Conservation (phyloP, 2,329 filamentous ascomycete genomes). For the Pezicula carpinea region DNA sequence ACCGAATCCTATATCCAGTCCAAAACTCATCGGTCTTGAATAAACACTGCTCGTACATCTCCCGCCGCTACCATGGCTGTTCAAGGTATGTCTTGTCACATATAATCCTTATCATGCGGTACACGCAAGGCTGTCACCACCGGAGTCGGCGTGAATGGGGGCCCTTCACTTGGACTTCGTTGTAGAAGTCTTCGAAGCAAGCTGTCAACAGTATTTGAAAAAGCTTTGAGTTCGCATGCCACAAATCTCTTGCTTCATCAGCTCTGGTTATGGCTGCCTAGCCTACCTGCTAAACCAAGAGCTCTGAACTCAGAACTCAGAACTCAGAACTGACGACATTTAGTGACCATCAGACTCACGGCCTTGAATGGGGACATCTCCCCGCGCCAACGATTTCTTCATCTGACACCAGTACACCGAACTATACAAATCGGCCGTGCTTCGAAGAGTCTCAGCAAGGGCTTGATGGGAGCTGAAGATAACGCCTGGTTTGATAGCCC, state of each 20-base stretch:
- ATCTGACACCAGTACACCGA: slow-evolving; percentile 13
- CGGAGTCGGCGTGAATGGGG: not conserved
- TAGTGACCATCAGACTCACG: slow-evolving; percentile 19
- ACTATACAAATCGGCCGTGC: slow-evolving; percentile 36
- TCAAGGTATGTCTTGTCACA: slow-evolving; percentile 13
- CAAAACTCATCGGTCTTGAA: not conserved
- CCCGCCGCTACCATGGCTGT: slow-evolving; percentile 9
- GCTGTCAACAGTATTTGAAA: not conserved
- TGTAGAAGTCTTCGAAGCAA: not conserved
- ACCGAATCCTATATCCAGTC: not conserved
- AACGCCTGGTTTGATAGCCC: slow-evolving; percentile 69
- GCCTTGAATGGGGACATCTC: slow-evolving; percentile 18
- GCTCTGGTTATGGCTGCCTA: no score
- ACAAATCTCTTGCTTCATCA: no score
- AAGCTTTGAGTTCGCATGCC: no score
- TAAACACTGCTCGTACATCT: not conserved
- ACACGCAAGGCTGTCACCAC: slow-evolving; percentile 9
- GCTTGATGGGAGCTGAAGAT: slow-evolving; percentile 36
- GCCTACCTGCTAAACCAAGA: not conserved
- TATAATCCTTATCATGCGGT: not conserved
- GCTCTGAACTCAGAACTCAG: not conserved
- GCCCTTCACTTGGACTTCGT: not conserved
- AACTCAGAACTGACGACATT: slow-evolving; percentile 9
- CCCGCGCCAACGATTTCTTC: slow-evolving; percentile 16
- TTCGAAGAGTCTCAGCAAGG: slow-evolving; percentile 41